These are phyloP conservation scores for Erigeron canadensis DNA, from an alignment of 129 eudicot species.

Conservation along the genomic window DNA sequence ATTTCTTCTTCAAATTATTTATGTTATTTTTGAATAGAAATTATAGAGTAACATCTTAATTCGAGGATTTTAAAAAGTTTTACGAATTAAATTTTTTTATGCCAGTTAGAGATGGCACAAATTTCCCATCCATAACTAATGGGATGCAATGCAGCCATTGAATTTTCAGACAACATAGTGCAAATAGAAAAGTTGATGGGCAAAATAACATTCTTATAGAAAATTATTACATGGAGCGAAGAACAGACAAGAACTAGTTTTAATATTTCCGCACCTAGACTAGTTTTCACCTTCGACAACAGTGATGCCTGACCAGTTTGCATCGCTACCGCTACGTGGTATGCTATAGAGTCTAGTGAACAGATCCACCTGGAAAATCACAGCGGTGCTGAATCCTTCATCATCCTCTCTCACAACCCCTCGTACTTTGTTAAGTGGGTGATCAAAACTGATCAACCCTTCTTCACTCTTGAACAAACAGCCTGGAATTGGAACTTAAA, in stretches of 20 bases:
- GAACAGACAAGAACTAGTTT: neutral
- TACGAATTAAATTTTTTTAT: too few relatives aligned
- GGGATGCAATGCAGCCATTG: neutral
- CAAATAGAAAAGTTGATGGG: neutral
- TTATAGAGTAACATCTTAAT: too few relatives aligned
- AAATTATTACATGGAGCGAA: neutral
- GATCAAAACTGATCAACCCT: conserved; percentile 50
- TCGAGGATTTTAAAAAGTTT: too few relatives aligned
- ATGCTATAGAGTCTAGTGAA: conserved; percentile 43
- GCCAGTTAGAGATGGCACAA: too few relatives aligned
- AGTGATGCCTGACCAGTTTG: conserved; percentile 42
- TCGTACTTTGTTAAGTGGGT: conserved; percentile 46
- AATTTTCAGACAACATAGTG: neutral
- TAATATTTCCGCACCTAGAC: neutral
- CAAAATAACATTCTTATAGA: neutral
- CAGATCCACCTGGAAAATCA: conserved; percentile 51
- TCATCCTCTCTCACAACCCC: conserved; percentile 40
- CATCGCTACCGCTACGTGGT: conserved; percentile 44
- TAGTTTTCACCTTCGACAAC: conserved; percentile 37
- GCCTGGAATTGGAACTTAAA: conserved; percentile 33
- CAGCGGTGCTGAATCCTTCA: conserved; percentile 31
- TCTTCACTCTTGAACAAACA: conserved; percentile 45
- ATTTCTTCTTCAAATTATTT: neutral
- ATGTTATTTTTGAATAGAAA: too few relatives aligned
- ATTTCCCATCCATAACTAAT: too few relatives aligned